Evolutionary conservation across 177 flowering plant genomes (phyloP), one percentile per base, ranked within the genome.

Genomic region (Vitis hybrid): DNA sequence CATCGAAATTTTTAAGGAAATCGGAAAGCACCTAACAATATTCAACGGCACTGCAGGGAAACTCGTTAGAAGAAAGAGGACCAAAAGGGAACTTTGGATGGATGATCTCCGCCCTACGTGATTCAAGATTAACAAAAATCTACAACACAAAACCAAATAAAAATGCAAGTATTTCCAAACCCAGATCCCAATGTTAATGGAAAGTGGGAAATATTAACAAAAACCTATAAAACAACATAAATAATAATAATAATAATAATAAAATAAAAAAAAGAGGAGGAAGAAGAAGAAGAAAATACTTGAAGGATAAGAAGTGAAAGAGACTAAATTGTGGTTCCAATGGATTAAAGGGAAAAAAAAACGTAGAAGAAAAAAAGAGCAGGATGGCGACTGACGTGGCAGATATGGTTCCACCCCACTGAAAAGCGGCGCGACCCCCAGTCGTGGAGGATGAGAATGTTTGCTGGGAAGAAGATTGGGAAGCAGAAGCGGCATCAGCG

Each of bases 91-190:
- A 64, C 84, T 78, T 32, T 82, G 81, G 21, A 50, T 64, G 35
- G 65, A 56, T 24, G 84, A 83, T 66, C 72, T 66, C 62, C 71
- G 67, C 52, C 78, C 77, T 14, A 50, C 10, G 60, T 68, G 72
- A 69, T 82, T 85, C 71, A 83, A 11, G 56, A 85, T 70, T 48
- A 85, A 73, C 77, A 85, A 70, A 62, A 81, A 49, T 71, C 88
- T 85, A 78, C 49, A 15, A 24, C 0, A 68, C 27, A 58, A 69
- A 7, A 40, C 6, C 46, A 40, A 7, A 40, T 40, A 40, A 35
- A 13, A 70, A 63, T 50, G 60, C 17, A 72, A 60, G 5, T 50
- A 19, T 40, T 56, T 59, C 52, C 24, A 63, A 49, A 72, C 58
- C 57, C 69, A 35, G 30, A 40, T 54, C 64, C 32, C 24, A 27